Evolutionary conservation across 2,329 filamentous ascomycete species (phyloP).

Genomic region (Fusarium sp.): DNA sequence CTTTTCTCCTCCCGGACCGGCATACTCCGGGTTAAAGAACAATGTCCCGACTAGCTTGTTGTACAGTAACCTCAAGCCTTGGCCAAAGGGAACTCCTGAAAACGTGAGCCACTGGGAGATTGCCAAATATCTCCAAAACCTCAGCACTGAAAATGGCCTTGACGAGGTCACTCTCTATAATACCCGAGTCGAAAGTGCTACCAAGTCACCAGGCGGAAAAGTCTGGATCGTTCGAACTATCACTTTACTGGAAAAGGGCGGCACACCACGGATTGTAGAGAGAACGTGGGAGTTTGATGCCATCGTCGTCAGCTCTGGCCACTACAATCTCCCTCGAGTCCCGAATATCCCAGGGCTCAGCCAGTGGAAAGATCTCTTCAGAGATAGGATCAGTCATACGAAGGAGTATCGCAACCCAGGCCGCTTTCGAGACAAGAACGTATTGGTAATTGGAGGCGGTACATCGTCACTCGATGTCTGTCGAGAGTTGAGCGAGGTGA

Average conservation of each 20-base stretch:
- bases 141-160: slow-evolving; percentile 63
- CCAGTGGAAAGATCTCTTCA: slow-evolving; percentile 67
- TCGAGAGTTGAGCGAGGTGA: slow-evolving; percentile 52
- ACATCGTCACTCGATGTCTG: slow-evolving; percentile 58
- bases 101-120: slow-evolving; percentile 69
- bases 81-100: slow-evolving; percentile 70
- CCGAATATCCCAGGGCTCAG: slow-evolving; percentile 70
- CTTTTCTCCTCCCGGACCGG: slow-evolving; percentile 55
- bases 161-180: slow-evolving; percentile 63
- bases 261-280: slow-evolving; percentile 45
- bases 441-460: slow-evolving; percentile 65
- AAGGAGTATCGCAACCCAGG: slow-evolving; percentile 77
- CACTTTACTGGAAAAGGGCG: slow-evolving; percentile 50
- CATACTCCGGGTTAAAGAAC: slow-evolving; percentile 71
- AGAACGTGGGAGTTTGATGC: slow-evolving; percentile 65
- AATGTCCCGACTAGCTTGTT: slow-evolving; percentile 75
- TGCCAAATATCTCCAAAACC: slow-evolving; percentile 70
- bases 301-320: slow-evolving; percentile 74
- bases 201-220: slow-evolving; percentile 55
- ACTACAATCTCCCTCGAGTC: slow-evolving; percentile 73
- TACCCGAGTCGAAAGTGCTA: slow-evolving; percentile 65
- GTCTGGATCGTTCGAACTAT: slow-evolving; percentile 65
- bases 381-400: slow-evolving; percentile 70
- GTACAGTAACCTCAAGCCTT: slow-evolving; percentile 58
- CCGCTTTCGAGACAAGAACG: slow-evolving; percentile 64